These are phyloP conservation scores for Neurospora cerealis DNA, from an alignment of 495 filamentous ascomycete genomes.

Conservation along the genomic window DNA sequence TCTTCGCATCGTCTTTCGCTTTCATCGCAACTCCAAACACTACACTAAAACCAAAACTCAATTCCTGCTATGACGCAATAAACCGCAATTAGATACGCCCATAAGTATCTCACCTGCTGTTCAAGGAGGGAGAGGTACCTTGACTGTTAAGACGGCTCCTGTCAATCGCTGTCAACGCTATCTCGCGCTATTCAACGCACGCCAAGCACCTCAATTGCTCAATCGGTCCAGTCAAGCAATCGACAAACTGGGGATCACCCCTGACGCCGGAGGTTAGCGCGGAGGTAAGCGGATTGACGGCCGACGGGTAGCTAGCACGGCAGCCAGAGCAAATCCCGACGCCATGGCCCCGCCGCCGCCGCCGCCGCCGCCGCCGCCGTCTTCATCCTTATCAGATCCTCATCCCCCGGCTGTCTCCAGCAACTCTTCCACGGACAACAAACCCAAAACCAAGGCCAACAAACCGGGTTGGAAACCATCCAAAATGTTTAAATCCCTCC, in stretches of 20 bases:
- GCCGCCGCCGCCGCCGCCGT: background rate
- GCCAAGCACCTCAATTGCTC: background rate
- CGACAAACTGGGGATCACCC: background rate
- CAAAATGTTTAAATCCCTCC: slow-evolving; percentile 26
- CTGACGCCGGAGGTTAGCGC: background rate
- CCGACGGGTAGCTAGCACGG: background rate
- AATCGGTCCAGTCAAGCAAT: background rate
- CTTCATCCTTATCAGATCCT: background rate
- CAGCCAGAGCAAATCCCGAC: background rate
- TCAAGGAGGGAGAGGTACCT: background rate
- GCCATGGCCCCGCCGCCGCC: background rate
- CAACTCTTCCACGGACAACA: background rate
- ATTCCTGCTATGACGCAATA: background rate
- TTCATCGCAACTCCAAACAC: background rate
- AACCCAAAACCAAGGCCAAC: background rate
- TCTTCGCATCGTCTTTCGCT: background rate
- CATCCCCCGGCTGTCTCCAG: background rate
- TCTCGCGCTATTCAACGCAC: background rate
- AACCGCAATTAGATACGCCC: background rate
- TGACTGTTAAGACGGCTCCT: background rate
- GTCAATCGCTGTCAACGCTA: background rate
- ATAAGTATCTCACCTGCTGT: background rate
- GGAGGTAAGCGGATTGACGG: background rate
- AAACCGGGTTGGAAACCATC: background rate
- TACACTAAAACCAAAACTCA: background rate